Evolutionary conservation across 2,329 filamentous ascomycete genomes (phyloP).

Genomic region (Rugonectria rugulosa): DNA sequence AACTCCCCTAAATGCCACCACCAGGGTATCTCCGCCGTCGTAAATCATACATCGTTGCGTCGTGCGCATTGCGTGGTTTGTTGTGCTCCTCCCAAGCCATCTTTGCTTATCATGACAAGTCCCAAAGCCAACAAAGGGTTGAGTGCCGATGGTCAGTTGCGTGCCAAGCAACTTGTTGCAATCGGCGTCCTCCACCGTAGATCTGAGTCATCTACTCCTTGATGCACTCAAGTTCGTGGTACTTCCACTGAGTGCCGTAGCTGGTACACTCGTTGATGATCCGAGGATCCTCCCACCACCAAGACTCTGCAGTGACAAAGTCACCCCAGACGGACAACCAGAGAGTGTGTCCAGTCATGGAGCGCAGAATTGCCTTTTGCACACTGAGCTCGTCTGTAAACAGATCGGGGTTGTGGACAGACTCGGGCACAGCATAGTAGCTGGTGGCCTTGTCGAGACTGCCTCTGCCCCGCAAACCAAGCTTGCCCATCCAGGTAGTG

Average conservation of each 20-base stretch:
- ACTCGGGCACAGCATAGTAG: constrained; percentile 55
- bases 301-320: constrained; percentile 56
- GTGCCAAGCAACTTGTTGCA: too few relatives aligned
- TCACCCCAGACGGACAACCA: constrained; percentile 69
- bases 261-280: constrained; percentile 63
- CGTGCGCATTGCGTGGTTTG: too few relatives aligned
- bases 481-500: constrained; percentile 65
- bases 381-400: constrained; percentile 42
- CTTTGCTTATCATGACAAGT: too few relatives aligned
- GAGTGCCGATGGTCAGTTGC: too few relatives aligned
- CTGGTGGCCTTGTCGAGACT: constrained; percentile 57
- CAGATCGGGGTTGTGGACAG: constrained; percentile 27
- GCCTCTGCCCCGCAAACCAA: constrained; percentile 56
- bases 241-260: constrained; percentile 65
- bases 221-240: constrained; percentile 62
- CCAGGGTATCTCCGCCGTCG: too few relatives aligned
- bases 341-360: constrained; percentile 61
- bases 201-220: constrained; percentile 45
- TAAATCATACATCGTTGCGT: too few relatives aligned
- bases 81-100: too few relatives aligned
- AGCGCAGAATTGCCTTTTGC: constrained; percentile 57
- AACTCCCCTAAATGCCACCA: too few relatives aligned
- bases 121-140: too few relatives aligned
- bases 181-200: too few relatives aligned
- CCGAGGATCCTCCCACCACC: constrained; percentile 69